phyloP scores from a whole-genome alignment of 768 basidiomycete genomes.

The Lactarius evosmus region DNA sequence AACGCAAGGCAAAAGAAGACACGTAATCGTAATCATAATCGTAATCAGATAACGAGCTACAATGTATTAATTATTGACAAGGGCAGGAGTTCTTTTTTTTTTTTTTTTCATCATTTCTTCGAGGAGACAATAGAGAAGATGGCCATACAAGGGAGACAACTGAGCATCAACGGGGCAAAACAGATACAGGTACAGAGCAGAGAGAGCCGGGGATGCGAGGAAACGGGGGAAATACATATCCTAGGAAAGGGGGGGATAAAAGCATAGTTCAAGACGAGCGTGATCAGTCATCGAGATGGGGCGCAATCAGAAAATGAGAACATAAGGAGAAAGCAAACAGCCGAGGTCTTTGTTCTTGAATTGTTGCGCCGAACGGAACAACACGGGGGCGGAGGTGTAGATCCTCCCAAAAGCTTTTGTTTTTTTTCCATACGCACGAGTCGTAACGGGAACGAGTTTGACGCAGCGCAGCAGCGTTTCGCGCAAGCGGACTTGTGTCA shows the following conservation, averaged over 20 bases:
- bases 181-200: not conserved
- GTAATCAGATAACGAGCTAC: not conserved
- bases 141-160: not conserved
- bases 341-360: not conserved
- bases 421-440: not conserved
- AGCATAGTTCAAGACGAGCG: not conserved
- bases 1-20: not conserved
- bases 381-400: not conserved
- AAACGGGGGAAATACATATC: not conserved
- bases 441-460: not conserved
- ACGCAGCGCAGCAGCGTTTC: not conserved
- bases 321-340: not conserved
- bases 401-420: not conserved
- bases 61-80: not conserved
- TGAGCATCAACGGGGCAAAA: not conserved
- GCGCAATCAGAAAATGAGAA: not conserved
- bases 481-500: constrained; percentile 2
- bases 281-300: not conserved
- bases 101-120: not conserved
- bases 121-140: constrained; percentile 1
- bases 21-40: not conserved
- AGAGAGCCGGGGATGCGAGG: not conserved
- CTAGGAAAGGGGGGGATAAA: not conserved
- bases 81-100: not conserved
- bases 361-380: not conserved